phyloP scores from a whole-genome alignment of 2,329 filamentous ascomycete species.

The Paecilomyces formosus region DNA sequence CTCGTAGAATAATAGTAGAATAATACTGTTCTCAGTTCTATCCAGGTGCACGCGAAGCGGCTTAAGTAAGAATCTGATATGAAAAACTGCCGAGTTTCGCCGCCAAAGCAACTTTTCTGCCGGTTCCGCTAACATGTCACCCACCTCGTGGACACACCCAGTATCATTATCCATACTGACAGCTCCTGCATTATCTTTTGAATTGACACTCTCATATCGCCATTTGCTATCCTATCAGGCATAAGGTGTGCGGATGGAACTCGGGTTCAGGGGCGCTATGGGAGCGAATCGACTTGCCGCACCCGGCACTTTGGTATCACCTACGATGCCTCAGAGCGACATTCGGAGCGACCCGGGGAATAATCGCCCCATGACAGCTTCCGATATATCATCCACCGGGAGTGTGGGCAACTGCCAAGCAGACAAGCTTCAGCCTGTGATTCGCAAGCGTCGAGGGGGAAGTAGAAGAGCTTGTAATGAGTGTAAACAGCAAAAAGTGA shows the following conservation, averaged over 20 bases:
- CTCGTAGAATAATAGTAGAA: too few species aligned
- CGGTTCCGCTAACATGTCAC: slow-evolving; percentile 27
- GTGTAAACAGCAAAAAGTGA: slow-evolving; percentile 61
- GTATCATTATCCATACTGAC: background rate
- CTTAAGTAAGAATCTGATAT: slow-evolving; percentile 5
- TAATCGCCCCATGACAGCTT: slow-evolving; percentile 21
- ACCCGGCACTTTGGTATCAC: slow-evolving; percentile 18
- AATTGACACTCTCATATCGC: background rate
- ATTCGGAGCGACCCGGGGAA: slow-evolving; percentile 26
- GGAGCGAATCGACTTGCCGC: slow-evolving; percentile 24
- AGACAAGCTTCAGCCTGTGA: slow-evolving; percentile 37
- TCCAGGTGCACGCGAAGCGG: slow-evolving; percentile 8
- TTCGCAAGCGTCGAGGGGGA: slow-evolving; percentile 38
- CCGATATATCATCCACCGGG: slow-evolving; percentile 22
- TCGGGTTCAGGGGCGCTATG: slow-evolving; percentile 26
- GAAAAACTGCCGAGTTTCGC: slow-evolving; percentile 22
- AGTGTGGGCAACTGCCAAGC: slow-evolving; percentile 28
- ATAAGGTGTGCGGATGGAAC: slow-evolving; percentile 12
- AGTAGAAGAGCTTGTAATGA: slow-evolving; percentile 55
- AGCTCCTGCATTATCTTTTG: background rate
- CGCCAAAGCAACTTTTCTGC: slow-evolving; percentile 20
- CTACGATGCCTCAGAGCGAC: slow-evolving; percentile 21
- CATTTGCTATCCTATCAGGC: background rate
- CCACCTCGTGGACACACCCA: background rate
- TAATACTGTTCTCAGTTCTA: background rate